Percentiles rank a stretch among this genome's conserved stretches.
phyloP scores from a whole-genome alignment of 2,329 filamentous ascomycete species.

The Diaporthe sp. region DNA sequence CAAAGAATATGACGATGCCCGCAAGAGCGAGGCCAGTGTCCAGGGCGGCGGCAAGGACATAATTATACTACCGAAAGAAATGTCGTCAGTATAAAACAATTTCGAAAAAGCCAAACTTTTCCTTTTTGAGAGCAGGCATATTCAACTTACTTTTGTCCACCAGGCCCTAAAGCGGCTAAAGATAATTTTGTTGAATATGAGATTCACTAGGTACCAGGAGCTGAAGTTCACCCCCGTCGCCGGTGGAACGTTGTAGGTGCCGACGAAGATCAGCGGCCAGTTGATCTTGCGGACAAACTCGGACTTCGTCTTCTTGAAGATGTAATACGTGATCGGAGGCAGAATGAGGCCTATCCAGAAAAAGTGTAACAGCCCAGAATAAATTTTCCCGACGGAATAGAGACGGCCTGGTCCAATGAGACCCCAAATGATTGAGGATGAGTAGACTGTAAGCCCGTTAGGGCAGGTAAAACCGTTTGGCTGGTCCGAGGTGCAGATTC shows the following conservation, averaged over 20 bases:
- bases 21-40: conserved; percentile 52
- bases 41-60: conserved; percentile 52
- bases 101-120: not conserved
- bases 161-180: conserved; percentile 59
- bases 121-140: not conserved
- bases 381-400: conserved; percentile 62
- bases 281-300: conserved; percentile 54
- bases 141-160: conserved; percentile 52
- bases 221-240: conserved; percentile 54
- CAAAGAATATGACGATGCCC: conserved; percentile 54
- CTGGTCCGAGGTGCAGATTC: conserved; percentile 57
- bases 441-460: conserved; percentile 62
- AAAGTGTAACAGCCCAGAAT: conserved; percentile 62
- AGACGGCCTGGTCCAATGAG: conserved; percentile 64
- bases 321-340: conserved; percentile 57
- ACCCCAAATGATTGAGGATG: conserved; percentile 64
- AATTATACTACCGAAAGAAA: conserved; percentile 53
- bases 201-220: conserved; percentile 59
- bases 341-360: conserved; percentile 63
- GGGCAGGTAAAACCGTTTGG: conserved; percentile 64
- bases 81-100: not conserved
- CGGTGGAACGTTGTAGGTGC: conserved; percentile 56
- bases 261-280: conserved; percentile 54
- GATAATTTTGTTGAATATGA: conserved; percentile 61
- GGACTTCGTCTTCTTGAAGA: conserved; percentile 55